Evolutionary conservation across 441 rosid species (phyloP).

Genomic region (Arabidopsis lyrata): DNA sequence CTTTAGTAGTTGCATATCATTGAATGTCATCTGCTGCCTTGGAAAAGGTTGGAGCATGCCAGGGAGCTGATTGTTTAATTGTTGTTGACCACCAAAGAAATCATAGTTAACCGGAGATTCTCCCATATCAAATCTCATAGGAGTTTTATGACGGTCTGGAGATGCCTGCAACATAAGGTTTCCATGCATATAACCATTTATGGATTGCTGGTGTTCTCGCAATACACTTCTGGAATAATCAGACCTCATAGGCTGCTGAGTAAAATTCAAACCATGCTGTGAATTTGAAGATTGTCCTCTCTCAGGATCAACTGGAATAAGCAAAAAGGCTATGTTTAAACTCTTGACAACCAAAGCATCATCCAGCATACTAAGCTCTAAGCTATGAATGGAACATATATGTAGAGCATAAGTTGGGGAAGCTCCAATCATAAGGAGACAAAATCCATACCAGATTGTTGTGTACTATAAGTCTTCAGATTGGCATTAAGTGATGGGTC

Average conservation of each 20-base stretch:
- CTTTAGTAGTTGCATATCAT: constrained; percentile 77
- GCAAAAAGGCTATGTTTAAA: constrained; percentile 1
- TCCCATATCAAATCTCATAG: constrained; percentile 57
- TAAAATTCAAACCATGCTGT: constrained; percentile 59
- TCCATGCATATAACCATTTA: constrained; percentile 71
- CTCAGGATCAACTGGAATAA: constrained; percentile 62
- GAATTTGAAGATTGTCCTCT: constrained; percentile 47
- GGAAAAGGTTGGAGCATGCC: constrained; percentile 66
- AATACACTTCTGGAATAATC: constrained; percentile 57
- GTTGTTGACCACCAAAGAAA: constrained; percentile 77
- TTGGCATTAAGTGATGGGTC: constrained; percentile 56
- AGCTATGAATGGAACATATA: neutral
- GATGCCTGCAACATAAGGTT: constrained; percentile 52
- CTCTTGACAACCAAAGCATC: no score
- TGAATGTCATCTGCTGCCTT: constrained; percentile 68
- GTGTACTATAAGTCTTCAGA: constrained; percentile 58
- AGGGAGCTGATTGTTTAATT: constrained; percentile 60
- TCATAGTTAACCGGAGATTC: constrained; percentile 76
- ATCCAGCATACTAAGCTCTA: no score
- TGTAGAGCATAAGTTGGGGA: constrained; percentile 3
- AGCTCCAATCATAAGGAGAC: neutral
- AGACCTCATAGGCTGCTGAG: constrained; percentile 60
- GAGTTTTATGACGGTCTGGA: constrained; percentile 64
- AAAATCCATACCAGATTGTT: constrained; percentile 65
- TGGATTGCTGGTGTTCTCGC: constrained; percentile 53